Evolutionary conservation across 495 filamentous ascomycete genomes (phyloP).

Genomic region (Pseudevernia furfuracea): DNA sequence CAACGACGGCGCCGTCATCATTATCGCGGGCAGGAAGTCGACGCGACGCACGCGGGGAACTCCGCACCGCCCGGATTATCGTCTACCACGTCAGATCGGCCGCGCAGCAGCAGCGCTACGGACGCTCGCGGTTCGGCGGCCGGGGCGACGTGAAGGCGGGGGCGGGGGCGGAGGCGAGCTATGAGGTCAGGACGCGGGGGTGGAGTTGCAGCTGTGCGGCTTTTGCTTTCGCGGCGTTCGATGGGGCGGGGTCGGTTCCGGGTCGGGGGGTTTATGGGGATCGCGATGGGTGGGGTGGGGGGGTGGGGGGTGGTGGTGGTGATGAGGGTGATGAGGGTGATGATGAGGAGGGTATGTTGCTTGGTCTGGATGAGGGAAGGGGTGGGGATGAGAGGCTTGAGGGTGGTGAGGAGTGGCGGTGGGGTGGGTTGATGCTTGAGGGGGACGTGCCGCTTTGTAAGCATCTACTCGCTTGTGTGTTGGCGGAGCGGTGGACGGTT

Average conservation of each 20-base stretch:
- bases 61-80: too few species aligned
- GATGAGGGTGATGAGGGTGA: slow-evolving; percentile 5
- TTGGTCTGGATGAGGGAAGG: not conserved
- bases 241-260: too few species aligned
- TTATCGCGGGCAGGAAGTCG: too few species aligned
- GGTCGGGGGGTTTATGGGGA: too few species aligned
- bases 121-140: too few species aligned
- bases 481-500: slow-evolving; percentile 60
- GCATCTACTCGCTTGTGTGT: slow-evolving; percentile 75
- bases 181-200: slow-evolving; percentile 63
- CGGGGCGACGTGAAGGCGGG: slow-evolving; percentile 18
- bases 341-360: too few species aligned
- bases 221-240: slow-evolving; percentile 68
- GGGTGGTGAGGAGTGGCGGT: slow-evolving; percentile 27
- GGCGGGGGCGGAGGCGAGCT: slow-evolving; percentile 34
- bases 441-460: slow-evolving; percentile 64
- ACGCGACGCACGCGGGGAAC: too few species aligned
- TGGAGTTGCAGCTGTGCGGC: slow-evolving; percentile 88
- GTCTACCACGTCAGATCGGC: slow-evolving; percentile 41
- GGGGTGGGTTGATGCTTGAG: slow-evolving; percentile 45
- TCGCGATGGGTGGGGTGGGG: not conserved
- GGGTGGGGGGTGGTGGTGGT: not conserved
- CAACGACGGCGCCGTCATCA: too few species aligned
- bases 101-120: too few species aligned
- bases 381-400: not conserved